Base-by-base conservation (phyloP, 495 filamentous ascomycete species). In the Gamarada debralockiae region DNA sequence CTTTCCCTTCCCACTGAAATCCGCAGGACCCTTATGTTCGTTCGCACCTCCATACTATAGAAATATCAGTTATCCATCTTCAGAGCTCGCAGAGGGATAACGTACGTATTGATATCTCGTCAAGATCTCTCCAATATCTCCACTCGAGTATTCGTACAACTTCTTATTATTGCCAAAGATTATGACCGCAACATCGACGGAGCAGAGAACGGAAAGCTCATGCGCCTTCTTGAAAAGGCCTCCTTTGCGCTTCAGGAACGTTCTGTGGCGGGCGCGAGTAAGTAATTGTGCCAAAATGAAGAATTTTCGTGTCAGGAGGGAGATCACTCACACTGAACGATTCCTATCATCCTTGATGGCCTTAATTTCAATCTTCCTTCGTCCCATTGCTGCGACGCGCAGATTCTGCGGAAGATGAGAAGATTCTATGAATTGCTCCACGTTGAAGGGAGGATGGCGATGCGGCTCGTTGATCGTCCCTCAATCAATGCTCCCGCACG, bases 211-310 rank as follows among this genome's bases (percentile, higher is more conserved):
- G 54, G 92, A 96, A 21, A 98, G 80, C 77, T 98, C 93, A 73
- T 98, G 90, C 50, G 93, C 93, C 79, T 98, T 98, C 81, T 98
- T 98, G 80, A 98, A 97, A 21, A 98, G 78, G 61, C 93, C 93
- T 59, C 92, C 93, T 73, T 98, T 98, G 71, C 93, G 87, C 76
- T 98, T 98, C 49, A 98, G 75, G 68, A 98, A 98, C 27, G 93
- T 98, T 52, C 95, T 97, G 65, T 48, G 49, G 43, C 17, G 15
- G 13, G n/a, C n/a, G n/a, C n/a, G n/a, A 31, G 37, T 41, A 56
- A 51, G 33, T n/a, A 22, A 38, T 40, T 20, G 18, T 14, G 3
- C 10, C n/a, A 21, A 40, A 9, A n/a, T 21, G n/a, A n/a, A 21
- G n/a, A n/a, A 18, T n/a, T 13, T 17, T 8, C 13, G 43, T 12